Conservation (phyloP, 148 eudicot genomes). For the Heliamphora exappendiculata region DNA sequence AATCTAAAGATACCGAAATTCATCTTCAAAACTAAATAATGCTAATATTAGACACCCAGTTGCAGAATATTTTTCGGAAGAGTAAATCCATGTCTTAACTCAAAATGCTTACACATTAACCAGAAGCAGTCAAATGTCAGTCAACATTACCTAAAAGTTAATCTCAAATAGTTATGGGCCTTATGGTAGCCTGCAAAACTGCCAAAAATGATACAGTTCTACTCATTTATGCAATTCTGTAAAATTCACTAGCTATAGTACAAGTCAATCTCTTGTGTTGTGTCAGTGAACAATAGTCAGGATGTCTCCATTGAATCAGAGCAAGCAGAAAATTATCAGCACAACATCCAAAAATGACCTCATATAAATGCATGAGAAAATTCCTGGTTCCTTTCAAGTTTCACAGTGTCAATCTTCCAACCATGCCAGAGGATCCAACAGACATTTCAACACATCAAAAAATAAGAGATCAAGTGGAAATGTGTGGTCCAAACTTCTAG, state of each 20-base stretch:
- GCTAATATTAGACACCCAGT: background rate
- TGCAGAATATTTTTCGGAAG: background rate
- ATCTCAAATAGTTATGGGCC: too few relatives aligned
- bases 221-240: too few relatives aligned
- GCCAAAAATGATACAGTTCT: too few relatives aligned
- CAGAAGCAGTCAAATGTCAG: background rate
- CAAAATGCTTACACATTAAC: background rate
- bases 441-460: background rate
- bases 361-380: too few relatives aligned
- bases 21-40: background rate
- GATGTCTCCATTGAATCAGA: too few relatives aligned
- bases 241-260: too few relatives aligned
- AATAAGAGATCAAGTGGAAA: background rate
- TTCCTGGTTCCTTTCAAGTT: too few relatives aligned
- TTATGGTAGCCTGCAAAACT: too few relatives aligned
- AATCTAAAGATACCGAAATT: background rate
- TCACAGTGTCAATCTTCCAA: background rate
- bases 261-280: too few relatives aligned
- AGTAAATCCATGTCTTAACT: background rate
- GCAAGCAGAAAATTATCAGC: too few relatives aligned
- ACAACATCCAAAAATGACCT: too few relatives aligned
- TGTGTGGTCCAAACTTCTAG: background rate
- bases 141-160: background rate
- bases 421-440: constrained; percentile 3
- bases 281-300: too few relatives aligned